Conservation (phyloP, 768 basidiomycete genomes). For the Amanita pallidorosea region DNA sequence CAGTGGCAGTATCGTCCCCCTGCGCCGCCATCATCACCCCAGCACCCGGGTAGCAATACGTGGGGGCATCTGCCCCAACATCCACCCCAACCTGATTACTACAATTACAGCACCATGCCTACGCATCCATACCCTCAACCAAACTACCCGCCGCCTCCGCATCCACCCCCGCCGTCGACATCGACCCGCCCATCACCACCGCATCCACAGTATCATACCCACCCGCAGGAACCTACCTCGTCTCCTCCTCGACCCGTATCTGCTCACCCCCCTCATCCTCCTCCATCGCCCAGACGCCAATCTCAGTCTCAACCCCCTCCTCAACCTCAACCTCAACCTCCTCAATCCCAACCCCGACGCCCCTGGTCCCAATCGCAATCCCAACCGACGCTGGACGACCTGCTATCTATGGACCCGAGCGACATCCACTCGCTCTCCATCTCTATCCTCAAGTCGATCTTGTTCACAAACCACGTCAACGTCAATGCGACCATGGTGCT, state of each 20-base stretch:
- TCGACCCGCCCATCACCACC: not conserved
- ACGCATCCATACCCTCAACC: not conserved
- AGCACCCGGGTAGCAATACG: constrained; percentile 1
- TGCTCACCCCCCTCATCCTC: too few species aligned
- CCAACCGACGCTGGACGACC: constrained; percentile 50
- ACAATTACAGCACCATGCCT: not conserved
- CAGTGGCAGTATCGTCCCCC: constrained; percentile 8
- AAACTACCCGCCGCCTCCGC: constrained; percentile 7
- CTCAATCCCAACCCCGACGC: not conserved
- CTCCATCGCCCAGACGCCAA: too few species aligned
- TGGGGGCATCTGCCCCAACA: constrained; percentile 1
- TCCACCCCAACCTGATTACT: not conserved
- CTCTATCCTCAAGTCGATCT: constrained; percentile 61
- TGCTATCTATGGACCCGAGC: constrained; percentile 51
- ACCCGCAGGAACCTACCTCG: not conserved
- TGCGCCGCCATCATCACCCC: constrained; percentile 10
- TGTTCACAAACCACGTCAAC: constrained; percentile 77
- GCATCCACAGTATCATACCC: not conserved
- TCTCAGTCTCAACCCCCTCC: not conserved
- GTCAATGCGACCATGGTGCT: constrained; percentile 49
- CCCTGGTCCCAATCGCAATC: constrained; percentile 3
- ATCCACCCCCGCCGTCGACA: constrained; percentile 7
- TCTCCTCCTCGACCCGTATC: too few species aligned
- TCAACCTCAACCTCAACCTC: not conserved
- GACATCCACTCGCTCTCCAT: constrained; percentile 56